Evolutionary conservation across 1,284 basidiomycete species (phyloP), one percentile per base, ranked within the genome.

Genomic region (Phenoliferia sp.): DNA sequence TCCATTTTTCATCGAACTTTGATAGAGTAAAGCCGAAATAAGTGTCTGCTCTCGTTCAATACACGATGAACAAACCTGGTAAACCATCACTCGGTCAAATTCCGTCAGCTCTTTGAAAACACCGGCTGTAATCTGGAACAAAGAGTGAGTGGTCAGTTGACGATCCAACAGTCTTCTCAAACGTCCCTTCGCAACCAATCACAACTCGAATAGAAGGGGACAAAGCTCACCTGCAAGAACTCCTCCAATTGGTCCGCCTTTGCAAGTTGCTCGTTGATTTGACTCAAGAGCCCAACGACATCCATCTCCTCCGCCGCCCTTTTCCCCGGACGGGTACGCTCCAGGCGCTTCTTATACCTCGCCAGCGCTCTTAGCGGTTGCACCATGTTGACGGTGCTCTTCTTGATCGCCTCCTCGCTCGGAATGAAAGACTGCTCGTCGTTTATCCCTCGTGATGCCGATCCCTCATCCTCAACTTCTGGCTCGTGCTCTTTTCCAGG

Each of bases 41-140:
- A 56, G 54, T 28, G 28, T 31, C n/a, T 16, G 50, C 7, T 28
- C 22, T 26, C 28, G 54, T 17, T 16, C 7, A 54, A 7, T 29
- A 16, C 16, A 31, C 17, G 28, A 19, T 16, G 28, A 17, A 31
- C 29, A 33, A 1, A 57, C 55, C 55, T 57, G 55, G 77, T 94
- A 94, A n/a, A 92, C 83, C 78, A 94, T 81, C n/a, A 92, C 89
- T 12, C 91, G 85, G 77, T 92, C 89, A 76, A 92, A 92, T 76
- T 88, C 88, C 9, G 88, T 89, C 67, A 94, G 77, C 75, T 94
- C 90, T 77, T 90, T 89, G 69, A 93, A 84, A 29, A 93, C 84
- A 3, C 90, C 90, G 9, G 90, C 90, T 0, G 86, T 85, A 61
- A 92, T 84, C 75, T 91, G 39, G 17, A 17, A n/a, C 3, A 19